Percentiles rank a stretch among this genome's conserved stretches.
Conservation (phyloP, 345 rosid genomes). For the Acer campestre region DNA sequence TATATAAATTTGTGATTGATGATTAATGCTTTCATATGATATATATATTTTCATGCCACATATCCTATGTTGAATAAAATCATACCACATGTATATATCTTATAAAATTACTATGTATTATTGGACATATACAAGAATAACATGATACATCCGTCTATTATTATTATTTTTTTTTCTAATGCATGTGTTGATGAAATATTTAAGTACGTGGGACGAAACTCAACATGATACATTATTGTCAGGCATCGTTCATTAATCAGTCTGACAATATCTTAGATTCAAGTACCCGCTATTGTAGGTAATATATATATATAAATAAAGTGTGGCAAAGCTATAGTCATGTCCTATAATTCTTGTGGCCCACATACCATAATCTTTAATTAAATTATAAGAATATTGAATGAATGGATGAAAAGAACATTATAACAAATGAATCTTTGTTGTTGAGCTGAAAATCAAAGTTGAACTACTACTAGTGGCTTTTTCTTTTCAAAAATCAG, state of each 20-base stretch:
- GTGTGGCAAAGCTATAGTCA: neutral
- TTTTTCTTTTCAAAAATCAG: neutral
- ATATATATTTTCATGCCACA: neutral
- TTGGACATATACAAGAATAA: too few relatives aligned
- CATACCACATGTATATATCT: too few relatives aligned
- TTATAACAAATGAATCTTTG: constrained; percentile 2
- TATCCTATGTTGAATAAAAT: too few relatives aligned
- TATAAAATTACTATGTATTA: too few relatives aligned
- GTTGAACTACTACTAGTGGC: neutral
- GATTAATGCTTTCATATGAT: neutral
- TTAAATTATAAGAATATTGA: neutral
- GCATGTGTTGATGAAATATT: neutral
- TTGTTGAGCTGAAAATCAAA: neutral
- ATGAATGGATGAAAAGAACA: constrained; percentile 10
- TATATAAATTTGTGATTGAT: neutral
- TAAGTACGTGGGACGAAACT: neutral
- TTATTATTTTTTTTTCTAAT: too few relatives aligned
- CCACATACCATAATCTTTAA: neutral
- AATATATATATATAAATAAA: neutral
- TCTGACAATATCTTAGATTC: too few relatives aligned
- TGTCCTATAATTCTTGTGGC: constrained; percentile 1
- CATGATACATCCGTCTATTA: neutral
- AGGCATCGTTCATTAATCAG: too few relatives aligned
- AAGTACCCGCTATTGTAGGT: too few relatives aligned
- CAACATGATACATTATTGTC: too few relatives aligned